Base-by-base conservation (phyloP, 116 monocot genomes). In the Cymodocea nodosa region DNA sequence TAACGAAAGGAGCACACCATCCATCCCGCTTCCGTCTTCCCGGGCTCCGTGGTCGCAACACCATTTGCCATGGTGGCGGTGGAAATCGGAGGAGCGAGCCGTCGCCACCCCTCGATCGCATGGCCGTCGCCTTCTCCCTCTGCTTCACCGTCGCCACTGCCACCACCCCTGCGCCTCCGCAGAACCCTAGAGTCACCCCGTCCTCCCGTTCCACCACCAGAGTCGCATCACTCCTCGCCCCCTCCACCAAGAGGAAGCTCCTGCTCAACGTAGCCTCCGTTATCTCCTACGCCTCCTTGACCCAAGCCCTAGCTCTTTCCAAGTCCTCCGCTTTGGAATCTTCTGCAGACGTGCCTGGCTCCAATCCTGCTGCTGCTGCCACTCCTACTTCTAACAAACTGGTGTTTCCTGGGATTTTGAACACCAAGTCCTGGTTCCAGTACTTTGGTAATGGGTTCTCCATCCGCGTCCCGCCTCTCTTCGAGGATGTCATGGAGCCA, bases 401-500 rank as follows among this genome's bases (percentile, higher is more conserved):
- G 23, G 16, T 62, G 22, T 75, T 81, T 13, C 63, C 51, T 7
- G 89, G 82, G 44, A 85, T 95, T 51, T 64, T 70, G 39, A 95
- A 78, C 76, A 95, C 95, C 14, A 87, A 54, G 62, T 82, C 90
- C 6, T 95, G 95, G 95, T 80, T 77, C 59, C 90, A 78, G 74
- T 85, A 69, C 85, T 76, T 70, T 44, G 95, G 95, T 17, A 83
- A 82, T 56, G 95, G 95, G 25, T 95, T 95, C 79, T 77, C 91
- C 71, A 88, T 97, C 63, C 83, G 95, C 37, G 85, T 85, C 19
- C 91, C 91, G 0, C 95, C 95, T 19, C 56, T 18, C 14, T 97
- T 97, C 62, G 82, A 90, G 24, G 91, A 97, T 64, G 63, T 91
- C 59, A 81, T 73, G 72, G 95, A 97, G 79, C 91, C 95, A 15